A percentile compares a stretch with the other conserved stretches of the same genome.
Evolutionary conservation across 148 eudicot genomes (phyloP).

Genomic region (Amaranthus palmeri): DNA sequence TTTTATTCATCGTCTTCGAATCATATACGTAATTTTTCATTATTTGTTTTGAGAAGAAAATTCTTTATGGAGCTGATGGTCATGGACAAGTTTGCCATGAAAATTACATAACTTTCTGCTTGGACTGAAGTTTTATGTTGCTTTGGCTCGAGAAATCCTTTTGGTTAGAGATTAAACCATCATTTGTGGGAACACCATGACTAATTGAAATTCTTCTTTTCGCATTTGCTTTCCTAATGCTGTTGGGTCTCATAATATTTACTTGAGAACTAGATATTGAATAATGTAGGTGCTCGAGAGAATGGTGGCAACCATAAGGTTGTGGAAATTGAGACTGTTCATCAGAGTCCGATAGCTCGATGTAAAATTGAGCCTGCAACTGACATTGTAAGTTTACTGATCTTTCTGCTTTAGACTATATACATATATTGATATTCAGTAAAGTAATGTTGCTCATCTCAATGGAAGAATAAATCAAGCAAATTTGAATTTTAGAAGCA

Average conservation of each 20-base stretch:
- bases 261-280: constrained; percentile 22
- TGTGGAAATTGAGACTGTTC: constrained; percentile 23
- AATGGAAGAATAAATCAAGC: too few relatives aligned
- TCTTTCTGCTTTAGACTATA: too few relatives aligned
- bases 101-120: neutral
- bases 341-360: constrained; percentile 16
- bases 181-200: neutral
- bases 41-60: neutral
- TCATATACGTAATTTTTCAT: neutral
- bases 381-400: constrained; percentile 39
- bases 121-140: neutral
- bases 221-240: neutral
- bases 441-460: too few relatives aligned
- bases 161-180: neutral
- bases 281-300: constrained; percentile 35
- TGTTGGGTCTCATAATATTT: constrained; percentile 4
- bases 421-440: too few relatives aligned
- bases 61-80: neutral
- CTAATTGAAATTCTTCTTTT: neutral
- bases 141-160: neutral
- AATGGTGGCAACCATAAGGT: constrained; percentile 34
- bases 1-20: neutral
- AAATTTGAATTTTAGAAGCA: too few relatives aligned
- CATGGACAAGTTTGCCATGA: neutral
- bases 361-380: constrained; percentile 25